Conservation (phyloP, 768 basidiomycete genomes). For the Mycena vitilis region DNA sequence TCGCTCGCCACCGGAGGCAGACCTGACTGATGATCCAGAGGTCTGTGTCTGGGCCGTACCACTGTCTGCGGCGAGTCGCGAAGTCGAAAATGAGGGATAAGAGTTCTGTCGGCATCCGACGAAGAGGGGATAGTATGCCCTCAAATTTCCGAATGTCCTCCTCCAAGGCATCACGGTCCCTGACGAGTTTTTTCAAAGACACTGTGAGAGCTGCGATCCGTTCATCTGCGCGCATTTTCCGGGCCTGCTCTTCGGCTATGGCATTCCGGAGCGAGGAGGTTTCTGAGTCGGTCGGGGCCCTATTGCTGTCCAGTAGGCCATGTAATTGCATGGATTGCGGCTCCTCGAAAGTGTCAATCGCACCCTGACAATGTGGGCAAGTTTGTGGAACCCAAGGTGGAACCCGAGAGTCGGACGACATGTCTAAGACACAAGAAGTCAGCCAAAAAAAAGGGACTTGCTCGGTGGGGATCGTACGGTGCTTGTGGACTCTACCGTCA, state of each 20-base stretch:
- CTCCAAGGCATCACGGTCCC: background rate
- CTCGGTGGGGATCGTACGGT: background rate
- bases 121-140: conserved; percentile 22
- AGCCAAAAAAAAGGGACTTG: too few species aligned
- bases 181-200: background rate
- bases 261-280: background rate
- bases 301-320: conserved; percentile 22
- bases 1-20: conserved; percentile 16
- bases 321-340: background rate
- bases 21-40: conserved; percentile 14
- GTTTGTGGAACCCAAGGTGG: too few species aligned
- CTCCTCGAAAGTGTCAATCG: background rate
- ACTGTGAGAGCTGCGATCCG: conserved; percentile 9
- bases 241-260: background rate
- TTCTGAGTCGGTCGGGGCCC: conserved; percentile 5
- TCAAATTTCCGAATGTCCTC: conserved; percentile 5
- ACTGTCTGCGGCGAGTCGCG: background rate
- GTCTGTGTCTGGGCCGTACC: background rate
- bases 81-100: conserved; percentile 17
- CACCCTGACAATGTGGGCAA: conserved; percentile 9
- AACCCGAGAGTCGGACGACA: background rate
- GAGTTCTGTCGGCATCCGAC: conserved; percentile 23
- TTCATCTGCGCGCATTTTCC: background rate
- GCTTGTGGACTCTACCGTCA: too few species aligned
- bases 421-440: background rate